Evolutionary conservation across 352 stramenopile genomes (phyloP).

Genomic region (Thalassiosira oceanica): DNA sequence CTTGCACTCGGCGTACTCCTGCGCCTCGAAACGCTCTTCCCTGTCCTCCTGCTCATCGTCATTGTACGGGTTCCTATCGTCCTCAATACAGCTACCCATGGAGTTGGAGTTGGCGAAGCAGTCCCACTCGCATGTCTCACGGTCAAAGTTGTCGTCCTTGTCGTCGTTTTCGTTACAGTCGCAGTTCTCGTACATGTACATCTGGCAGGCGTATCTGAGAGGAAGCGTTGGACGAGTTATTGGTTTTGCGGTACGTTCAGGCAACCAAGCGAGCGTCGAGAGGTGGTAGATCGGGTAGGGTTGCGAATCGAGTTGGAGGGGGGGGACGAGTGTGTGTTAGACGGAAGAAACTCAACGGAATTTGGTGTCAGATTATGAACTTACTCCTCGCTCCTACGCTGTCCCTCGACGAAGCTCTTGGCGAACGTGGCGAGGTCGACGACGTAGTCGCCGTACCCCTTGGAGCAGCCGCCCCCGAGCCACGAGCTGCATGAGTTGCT

Average conservation of each 20-base stretch:
- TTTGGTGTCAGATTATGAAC: too few relatives aligned
- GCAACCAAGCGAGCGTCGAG: too few relatives aligned
- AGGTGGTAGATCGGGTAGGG: too few relatives aligned
- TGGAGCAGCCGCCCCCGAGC: slow-evolving; percentile 22
- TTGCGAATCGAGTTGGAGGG: too few relatives aligned
- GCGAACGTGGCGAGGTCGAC: slow-evolving; percentile 51
- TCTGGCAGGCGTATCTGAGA: slow-evolving; percentile 38
- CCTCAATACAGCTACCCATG: slow-evolving; percentile 8
- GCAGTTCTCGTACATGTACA: slow-evolving; percentile 39
- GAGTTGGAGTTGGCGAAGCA: slow-evolving; percentile 18
- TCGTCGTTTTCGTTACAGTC: slow-evolving; percentile 43
- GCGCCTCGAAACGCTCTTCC: slow-evolving; percentile 7
- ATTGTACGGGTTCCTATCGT: slow-evolving; percentile 45
- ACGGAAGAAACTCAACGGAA: too few relatives aligned
- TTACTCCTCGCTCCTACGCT: slow-evolving; percentile 22
- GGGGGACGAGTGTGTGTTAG: too few relatives aligned
- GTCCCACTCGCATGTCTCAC: slow-evolving; percentile 47
- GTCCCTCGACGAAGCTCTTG: slow-evolving; percentile 34
- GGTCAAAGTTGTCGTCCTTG: slow-evolving; percentile 38
- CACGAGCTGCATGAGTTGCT: slow-evolving; percentile 22
- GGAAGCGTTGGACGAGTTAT: too few relatives aligned
- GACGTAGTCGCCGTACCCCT: slow-evolving; percentile 57
- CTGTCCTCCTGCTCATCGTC: slow-evolving; percentile 27
- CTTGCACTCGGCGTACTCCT: slow-evolving; percentile 14
- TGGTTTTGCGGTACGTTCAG: too few relatives aligned